These are phyloP conservation scores for Filobasidium floriforme DNA, from an alignment of 768 basidiomycete genomes.

Conservation along the genomic window DNA sequence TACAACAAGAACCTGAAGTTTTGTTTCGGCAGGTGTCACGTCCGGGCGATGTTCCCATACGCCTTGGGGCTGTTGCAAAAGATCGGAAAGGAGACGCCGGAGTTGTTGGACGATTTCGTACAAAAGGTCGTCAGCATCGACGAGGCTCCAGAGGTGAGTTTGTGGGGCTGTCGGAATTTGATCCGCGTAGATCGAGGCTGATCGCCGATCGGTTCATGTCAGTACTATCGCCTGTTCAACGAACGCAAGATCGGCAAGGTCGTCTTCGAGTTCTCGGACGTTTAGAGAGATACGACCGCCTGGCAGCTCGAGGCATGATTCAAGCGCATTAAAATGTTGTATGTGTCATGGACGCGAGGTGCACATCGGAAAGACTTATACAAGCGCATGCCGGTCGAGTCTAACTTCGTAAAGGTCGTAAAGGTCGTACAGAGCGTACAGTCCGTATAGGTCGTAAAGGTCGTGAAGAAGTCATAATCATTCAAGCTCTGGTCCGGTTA, in stretches of 20 bases:
- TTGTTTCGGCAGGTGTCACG: slow-evolving; percentile 31
- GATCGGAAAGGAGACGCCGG: slow-evolving; percentile 19
- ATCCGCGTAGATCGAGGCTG: neutral
- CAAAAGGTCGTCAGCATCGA: slow-evolving; percentile 21
- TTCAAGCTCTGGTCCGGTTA: no score
- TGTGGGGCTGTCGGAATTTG: neutral
- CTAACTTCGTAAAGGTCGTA: no score
- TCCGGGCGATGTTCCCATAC: slow-evolving; percentile 25
- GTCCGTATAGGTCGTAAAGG: no score
- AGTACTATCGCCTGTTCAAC: slow-evolving; percentile 42
- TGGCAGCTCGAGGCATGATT: no score
- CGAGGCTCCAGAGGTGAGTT: slow-evolving; percentile 21
- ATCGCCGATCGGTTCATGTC: neutral
- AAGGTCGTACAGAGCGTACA: no score
- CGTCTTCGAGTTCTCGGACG: slow-evolving; percentile 25
- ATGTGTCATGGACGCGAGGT: no score
- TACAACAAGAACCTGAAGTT: slow-evolving; percentile 32
- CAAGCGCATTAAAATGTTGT: no score
- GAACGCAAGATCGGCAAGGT: slow-evolving; percentile 41
- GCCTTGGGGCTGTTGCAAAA: slow-evolving; percentile 16
- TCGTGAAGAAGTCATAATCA: no score
- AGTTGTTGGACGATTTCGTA: slow-evolving; percentile 24
- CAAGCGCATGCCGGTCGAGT: no score
- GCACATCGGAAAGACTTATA: no score
- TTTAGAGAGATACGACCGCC: no score